Conservation (phyloP, 2,329 filamentous ascomycete genomes). For the Ophiosphaerella narmari region DNA sequence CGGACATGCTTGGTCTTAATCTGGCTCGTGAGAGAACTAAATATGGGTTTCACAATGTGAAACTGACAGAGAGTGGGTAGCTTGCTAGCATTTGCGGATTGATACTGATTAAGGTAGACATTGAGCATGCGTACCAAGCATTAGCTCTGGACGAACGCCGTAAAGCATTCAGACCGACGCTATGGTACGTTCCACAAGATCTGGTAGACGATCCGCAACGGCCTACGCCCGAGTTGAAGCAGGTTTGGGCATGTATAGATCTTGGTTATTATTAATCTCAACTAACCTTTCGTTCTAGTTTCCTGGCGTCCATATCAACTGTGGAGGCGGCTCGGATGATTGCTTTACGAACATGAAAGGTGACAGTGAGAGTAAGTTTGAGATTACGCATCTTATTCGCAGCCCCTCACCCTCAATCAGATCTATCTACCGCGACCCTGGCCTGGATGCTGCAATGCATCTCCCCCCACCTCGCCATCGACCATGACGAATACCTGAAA, state of each 20-base stretch:
- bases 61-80: conserved; percentile 34
- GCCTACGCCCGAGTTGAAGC: conserved; percentile 47
- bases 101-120: conserved; percentile 27
- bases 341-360: conserved; percentile 36
- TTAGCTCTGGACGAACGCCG: conserved; percentile 60
- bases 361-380: conserved; percentile 37
- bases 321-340: conserved; percentile 53
- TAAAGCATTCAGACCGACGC: conserved; percentile 56
- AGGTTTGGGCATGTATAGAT: conserved; percentile 51
- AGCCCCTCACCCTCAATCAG: conserved; percentile 10
- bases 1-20: conserved; percentile 46
- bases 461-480: conserved; percentile 52
- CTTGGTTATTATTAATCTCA: background rate
- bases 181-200: conserved; percentile 53
- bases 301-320: conserved; percentile 58
- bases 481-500: conserved; percentile 48
- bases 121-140: conserved; percentile 61
- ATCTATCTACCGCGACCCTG: conserved; percentile 55
- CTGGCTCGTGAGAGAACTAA: conserved; percentile 23
- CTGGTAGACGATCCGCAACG: conserved; percentile 28
- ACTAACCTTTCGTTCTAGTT: conserved; percentile 31
- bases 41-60: conserved; percentile 43
- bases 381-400: background rate
- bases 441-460: conserved; percentile 63
- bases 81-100: background rate